Evolutionary conservation across 768 basidiomycete genomes (phyloP).

Genomic region (Cytidiella melzeri): DNA sequence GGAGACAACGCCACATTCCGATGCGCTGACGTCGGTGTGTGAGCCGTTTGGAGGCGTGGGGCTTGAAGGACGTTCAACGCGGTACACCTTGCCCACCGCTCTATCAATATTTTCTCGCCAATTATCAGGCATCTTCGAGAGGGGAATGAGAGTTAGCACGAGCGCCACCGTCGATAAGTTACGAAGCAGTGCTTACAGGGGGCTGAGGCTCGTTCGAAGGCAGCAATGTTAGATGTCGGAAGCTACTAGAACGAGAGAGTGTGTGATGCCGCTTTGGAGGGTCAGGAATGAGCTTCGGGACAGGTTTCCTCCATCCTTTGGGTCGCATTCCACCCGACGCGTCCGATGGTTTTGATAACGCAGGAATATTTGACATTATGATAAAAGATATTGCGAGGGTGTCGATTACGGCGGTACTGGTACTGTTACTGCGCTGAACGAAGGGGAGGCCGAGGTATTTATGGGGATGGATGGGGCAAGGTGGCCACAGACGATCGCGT

Average conservation of each 20-base stretch:
- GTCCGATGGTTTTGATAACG: background rate
- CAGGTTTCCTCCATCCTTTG: conserved; percentile 69
- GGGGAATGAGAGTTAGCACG: background rate
- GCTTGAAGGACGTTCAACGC: conserved; percentile 8
- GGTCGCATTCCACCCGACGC: conserved; percentile 8
- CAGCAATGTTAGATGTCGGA: conserved; percentile 1
- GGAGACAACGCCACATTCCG: background rate
- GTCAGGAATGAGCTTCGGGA: conserved; percentile 60
- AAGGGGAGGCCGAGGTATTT: background rate
- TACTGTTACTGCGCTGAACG: background rate
- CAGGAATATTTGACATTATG: background rate
- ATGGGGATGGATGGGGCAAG: background rate
- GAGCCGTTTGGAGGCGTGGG: conserved; percentile 7
- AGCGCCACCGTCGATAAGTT: too few species aligned
- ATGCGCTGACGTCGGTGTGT: background rate
- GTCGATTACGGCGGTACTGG: background rate
- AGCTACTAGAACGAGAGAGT: conserved; percentile 12
- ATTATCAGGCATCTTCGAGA: conserved; percentile 21
- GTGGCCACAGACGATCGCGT: background rate
- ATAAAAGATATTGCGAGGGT: background rate
- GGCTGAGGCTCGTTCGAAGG: conserved; percentile 7
- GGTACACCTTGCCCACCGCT: conserved; percentile 4
- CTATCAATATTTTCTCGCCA: conserved; percentile 20
- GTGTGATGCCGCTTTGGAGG: conserved; percentile 37
- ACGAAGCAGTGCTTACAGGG: conserved; percentile 14